Conservation (phyloP, 2,329 filamentous ascomycete species). For the Neofusicoccum laricinum region DNA sequence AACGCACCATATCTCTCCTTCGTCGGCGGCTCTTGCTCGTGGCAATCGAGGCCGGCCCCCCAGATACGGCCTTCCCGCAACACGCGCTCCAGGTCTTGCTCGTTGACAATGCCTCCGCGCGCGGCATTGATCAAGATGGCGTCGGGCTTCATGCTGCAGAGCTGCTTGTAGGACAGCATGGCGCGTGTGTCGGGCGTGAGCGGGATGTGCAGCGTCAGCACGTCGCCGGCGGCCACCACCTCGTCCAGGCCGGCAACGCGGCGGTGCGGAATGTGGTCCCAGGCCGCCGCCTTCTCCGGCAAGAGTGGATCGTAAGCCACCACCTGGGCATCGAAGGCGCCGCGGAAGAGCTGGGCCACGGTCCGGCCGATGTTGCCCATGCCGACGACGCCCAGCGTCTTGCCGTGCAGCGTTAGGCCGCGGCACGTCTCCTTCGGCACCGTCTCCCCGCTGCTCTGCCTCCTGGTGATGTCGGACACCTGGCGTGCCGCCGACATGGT, state of each 20-base stretch:
- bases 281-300: slow-evolving; percentile 41
- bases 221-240: slow-evolving; percentile 20
- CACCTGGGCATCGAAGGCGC: slow-evolving; percentile 41
- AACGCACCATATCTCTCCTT: slow-evolving; percentile 39
- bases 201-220: slow-evolving; percentile 25
- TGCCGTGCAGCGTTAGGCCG: slow-evolving; percentile 40
- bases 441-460: slow-evolving; percentile 30
- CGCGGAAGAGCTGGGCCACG: slow-evolving; percentile 23
- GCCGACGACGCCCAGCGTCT: slow-evolving; percentile 47
- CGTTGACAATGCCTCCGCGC: slow-evolving; percentile 49
- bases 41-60: slow-evolving; percentile 51
- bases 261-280: slow-evolving; percentile 22
- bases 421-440: slow-evolving; percentile 43
- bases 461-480: slow-evolving; percentile 25
- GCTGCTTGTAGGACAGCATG: slow-evolving; percentile 33
- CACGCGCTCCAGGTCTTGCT: slow-evolving; percentile 44
- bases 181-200: slow-evolving; percentile 25
- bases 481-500: slow-evolving; percentile 31
- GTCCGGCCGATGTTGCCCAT: slow-evolving; percentile 38
- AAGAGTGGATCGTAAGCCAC: slow-evolving; percentile 40
- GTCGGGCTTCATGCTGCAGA: slow-evolving; percentile 40
- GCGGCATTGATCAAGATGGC: slow-evolving; percentile 47
- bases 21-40: slow-evolving; percentile 45
- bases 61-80: slow-evolving; percentile 42
- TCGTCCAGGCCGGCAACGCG: slow-evolving; percentile 23